phyloP scores from a whole-genome alignment of 2,329 filamentous ascomycete genomes.

The Blastomyces percursus region DNA sequence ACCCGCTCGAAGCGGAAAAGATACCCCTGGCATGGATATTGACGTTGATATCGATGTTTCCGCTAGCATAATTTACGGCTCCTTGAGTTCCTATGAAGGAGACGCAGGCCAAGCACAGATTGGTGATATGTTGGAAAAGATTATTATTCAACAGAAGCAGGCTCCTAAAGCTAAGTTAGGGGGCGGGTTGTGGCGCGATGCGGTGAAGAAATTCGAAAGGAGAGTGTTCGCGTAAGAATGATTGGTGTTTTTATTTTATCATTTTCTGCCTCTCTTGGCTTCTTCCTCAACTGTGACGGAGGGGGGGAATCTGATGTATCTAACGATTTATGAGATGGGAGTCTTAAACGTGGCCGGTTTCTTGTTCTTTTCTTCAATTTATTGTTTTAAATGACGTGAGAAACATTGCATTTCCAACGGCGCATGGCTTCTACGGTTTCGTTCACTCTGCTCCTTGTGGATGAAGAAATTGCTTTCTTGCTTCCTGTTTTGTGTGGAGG shows the following conservation, averaged over 20 bases:
- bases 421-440: not conserved
- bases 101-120: conserved; percentile 24
- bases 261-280: too few relatives aligned
- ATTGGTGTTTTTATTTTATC: not conserved
- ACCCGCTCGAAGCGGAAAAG: conserved; percentile 12
- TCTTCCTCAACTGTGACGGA: not conserved
- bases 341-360: not conserved
- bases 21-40: conserved; percentile 14
- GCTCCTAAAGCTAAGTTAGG: conserved; percentile 19
- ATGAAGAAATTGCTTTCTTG: not conserved
- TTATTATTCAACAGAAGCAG: conserved; percentile 20
- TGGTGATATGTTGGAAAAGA: conserved; percentile 17
- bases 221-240: conserved; percentile 22
- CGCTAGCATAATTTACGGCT: conserved; percentile 32
- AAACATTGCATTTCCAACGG: not conserved
- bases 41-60: conserved; percentile 28
- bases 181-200: conserved; percentile 31
- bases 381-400: not conserved
- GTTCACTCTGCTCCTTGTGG: not conserved
- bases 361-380: not conserved
- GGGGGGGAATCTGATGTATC: not conserved
- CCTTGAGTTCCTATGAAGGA: conserved; percentile 20
- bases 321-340: not conserved
- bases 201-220: conserved; percentile 27
- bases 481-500: too few relatives aligned